phyloP scores from a whole-genome alignment of 257 asterid genomes.

The Plectranthus barbatus region DNA sequence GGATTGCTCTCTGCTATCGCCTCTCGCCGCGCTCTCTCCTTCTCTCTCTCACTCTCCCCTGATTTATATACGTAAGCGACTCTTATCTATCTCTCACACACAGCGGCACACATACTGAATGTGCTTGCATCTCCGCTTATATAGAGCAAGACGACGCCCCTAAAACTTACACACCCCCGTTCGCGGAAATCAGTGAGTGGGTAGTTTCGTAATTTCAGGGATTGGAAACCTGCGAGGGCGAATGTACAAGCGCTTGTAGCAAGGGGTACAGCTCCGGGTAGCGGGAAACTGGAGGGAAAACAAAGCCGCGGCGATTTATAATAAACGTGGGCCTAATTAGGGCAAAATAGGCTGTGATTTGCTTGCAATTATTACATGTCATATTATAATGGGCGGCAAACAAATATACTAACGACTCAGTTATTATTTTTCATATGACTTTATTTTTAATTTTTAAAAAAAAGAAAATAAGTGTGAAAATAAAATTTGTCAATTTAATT shows the following conservation, averaged over 20 bases:
- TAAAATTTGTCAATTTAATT: no score
- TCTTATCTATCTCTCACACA: background rate
- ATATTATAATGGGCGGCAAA: slow-evolving; percentile 8
- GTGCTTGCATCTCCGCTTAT: slow-evolving; percentile 18
- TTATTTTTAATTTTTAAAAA: no score
- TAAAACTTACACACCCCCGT: no score
- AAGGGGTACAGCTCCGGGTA: background rate
- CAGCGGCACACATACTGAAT: slow-evolving; percentile 3
- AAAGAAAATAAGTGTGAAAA: no score
- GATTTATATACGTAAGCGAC: background rate
- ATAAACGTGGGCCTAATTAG: slow-evolving; percentile 26
- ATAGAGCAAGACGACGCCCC: slow-evolving; percentile 3
- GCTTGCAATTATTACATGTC: slow-evolving; percentile 10
- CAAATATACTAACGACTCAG: no score
- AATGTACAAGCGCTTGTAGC: slow-evolving; percentile 21
- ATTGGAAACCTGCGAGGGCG: no score
- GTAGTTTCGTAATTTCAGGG: background rate
- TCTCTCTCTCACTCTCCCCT: slow-evolving; percentile 16
- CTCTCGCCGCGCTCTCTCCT: no score
- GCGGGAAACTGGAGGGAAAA: slow-evolving; percentile 21
- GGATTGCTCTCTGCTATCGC: slow-evolving; percentile 9
- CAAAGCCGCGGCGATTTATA: slow-evolving; percentile 10
- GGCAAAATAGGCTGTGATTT: slow-evolving; percentile 14
- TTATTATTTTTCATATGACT: no score
- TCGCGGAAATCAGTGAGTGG: slow-evolving; percentile 10